Conservation (phyloP, 495 filamentous ascomycete species). For the Neurospora sp. region DNA sequence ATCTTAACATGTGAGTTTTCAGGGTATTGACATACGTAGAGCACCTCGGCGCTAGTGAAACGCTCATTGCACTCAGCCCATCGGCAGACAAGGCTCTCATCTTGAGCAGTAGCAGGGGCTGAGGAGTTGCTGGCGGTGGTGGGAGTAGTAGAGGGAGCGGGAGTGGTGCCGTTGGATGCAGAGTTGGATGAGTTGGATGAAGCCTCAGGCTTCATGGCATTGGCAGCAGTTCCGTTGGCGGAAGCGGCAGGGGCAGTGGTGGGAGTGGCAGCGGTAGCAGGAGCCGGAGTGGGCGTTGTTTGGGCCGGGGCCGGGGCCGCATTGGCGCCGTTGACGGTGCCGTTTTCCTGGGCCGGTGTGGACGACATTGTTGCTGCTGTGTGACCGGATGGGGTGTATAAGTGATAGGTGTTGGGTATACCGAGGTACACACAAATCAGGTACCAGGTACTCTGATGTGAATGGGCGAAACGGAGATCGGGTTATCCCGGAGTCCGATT, state of each 20-base stretch:
- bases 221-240: background rate
- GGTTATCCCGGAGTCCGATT: background rate
- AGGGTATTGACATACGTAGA: conserved; percentile 63
- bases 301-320: background rate
- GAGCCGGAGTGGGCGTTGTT: background rate
- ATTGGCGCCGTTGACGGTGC: conserved; percentile 1
- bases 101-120: conserved; percentile 24
- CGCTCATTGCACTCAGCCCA: conserved; percentile 82
- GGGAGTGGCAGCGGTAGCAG: background rate
- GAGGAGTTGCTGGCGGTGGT: conserved; percentile 24
- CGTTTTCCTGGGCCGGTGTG: conserved; percentile 4
- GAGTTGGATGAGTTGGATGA: conserved; percentile 15
- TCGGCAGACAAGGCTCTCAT: conserved; percentile 67
- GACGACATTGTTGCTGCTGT: conserved; percentile 9
- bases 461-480: background rate
- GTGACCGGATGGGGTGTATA: background rate
- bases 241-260: background rate
- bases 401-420: background rate
- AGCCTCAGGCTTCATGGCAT: conserved; percentile 1
- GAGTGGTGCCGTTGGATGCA: conserved; percentile 33
- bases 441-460: background rate
- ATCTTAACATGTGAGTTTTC: background rate
- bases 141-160: conserved; percentile 30
- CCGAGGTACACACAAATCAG: background rate
- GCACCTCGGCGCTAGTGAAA: conserved; percentile 64